Evolutionary conservation across 768 basidiomycete genomes (phyloP).

Genomic region (Mycena capillaripes): DNA sequence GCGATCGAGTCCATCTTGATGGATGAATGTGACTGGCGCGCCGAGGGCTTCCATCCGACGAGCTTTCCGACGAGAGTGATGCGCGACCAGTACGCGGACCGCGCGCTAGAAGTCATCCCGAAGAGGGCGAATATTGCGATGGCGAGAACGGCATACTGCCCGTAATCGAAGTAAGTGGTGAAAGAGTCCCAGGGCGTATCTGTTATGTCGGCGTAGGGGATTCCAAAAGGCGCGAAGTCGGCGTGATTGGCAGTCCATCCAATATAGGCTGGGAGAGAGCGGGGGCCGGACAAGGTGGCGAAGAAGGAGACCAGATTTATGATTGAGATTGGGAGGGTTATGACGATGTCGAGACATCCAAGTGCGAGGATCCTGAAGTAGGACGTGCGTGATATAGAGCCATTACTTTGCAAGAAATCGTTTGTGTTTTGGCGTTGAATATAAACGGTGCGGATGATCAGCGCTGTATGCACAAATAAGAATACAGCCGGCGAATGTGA

Average conservation of each 20-base stretch:
- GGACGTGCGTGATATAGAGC: conserved; percentile 23
- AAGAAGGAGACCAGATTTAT: conserved; percentile 30
- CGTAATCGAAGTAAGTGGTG: conserved; percentile 28
- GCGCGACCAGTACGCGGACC: conserved; percentile 23
- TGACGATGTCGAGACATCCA: conserved; percentile 23
- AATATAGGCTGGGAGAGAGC: conserved; percentile 19
- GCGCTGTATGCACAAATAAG: conserved; percentile 1
- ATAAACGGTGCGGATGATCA: conserved; percentile 27
- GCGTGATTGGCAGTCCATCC: conserved; percentile 24
- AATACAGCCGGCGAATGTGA: neutral
- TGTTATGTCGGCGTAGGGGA: conserved; percentile 13
- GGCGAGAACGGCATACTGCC: conserved; percentile 21
- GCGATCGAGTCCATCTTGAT: neutral
- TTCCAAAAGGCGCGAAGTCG: conserved; percentile 4
- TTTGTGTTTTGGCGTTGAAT: conserved; percentile 4
- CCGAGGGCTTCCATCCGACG: neutral
- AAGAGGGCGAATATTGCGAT: conserved; percentile 29
- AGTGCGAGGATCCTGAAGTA: conserved; percentile 23
- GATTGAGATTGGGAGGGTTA: conserved; percentile 26
- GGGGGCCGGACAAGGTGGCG: neutral
- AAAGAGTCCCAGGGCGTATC: conserved; percentile 27
- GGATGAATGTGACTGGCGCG: neutral
- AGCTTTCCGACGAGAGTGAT: neutral
- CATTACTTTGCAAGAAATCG: conserved; percentile 15
- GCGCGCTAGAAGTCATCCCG: conserved; percentile 23